Evolutionary conservation across 2,329 filamentous ascomycete species (phyloP).

Genomic region (Zymoseptoria crescenta): DNA sequence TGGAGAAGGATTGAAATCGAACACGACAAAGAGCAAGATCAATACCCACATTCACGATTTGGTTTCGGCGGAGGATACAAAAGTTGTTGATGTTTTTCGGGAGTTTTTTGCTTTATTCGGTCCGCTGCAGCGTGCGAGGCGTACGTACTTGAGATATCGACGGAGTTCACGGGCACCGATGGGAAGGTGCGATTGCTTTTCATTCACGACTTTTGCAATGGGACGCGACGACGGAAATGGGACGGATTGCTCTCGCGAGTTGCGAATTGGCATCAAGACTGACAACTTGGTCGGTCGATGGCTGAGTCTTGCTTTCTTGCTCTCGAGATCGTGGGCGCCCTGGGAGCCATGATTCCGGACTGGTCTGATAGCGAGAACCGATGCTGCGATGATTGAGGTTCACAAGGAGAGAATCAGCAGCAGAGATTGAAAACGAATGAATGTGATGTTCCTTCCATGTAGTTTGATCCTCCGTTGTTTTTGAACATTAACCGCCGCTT

Average conservation of each 20-base stretch:
- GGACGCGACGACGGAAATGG: neutral
- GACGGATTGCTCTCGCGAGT: neutral
- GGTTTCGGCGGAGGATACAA: neutral
- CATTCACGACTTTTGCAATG: neutral
- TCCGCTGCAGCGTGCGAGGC: neutral
- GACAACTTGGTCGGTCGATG: neutral
- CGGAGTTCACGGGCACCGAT: neutral
- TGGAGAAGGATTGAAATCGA: neutral
- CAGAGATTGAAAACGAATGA: neutral
- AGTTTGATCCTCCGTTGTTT: neutral
- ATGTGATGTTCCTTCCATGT: neutral
- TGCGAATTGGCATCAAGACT: neutral
- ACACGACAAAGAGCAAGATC: neutral
- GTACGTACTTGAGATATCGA: neutral
- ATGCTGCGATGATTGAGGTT: neutral
- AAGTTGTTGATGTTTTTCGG: neutral
- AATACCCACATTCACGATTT: neutral
- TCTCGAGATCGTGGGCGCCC: neutral
- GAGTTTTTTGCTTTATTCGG: neutral
- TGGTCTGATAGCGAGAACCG: neutral
- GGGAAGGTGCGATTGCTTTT: neutral
- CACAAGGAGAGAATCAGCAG: neutral
- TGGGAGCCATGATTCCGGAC: neutral
- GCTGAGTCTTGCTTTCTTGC: neutral
- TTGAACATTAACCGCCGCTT: no score